Evolutionary conservation across 2,329 filamentous ascomycete species (phyloP).

Genomic region (Aspergillus novoparasiticus): DNA sequence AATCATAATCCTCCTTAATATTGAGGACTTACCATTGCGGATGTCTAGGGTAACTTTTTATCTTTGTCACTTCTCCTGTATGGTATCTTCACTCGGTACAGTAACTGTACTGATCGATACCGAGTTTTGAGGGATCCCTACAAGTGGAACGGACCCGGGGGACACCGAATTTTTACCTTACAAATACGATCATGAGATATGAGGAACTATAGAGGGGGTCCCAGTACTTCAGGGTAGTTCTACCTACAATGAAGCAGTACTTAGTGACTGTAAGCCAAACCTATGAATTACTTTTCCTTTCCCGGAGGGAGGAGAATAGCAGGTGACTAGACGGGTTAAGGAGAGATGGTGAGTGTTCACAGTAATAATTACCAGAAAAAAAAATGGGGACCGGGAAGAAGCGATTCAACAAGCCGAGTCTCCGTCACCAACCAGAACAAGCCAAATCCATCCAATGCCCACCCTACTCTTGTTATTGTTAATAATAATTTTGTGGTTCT

Average conservation of each 20-base stretch:
- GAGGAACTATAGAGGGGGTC: background rate
- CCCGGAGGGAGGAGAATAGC: background rate
- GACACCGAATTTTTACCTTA: constrained; percentile 3
- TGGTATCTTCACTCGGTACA: background rate
- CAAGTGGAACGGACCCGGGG: background rate
- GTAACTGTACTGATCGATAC: background rate
- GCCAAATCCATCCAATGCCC: constrained; percentile 16
- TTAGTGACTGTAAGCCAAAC: background rate
- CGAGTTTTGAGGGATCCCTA: background rate
- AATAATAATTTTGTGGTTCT: constrained; percentile 2
- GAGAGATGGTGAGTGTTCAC: background rate
- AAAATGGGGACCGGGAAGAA: constrained; percentile 20
- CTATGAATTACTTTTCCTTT: background rate
- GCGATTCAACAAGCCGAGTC: constrained; percentile 18
- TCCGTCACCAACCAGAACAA: constrained; percentile 17
- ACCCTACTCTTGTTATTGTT: constrained; percentile 11
- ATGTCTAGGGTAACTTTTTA: background rate
- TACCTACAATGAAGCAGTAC: background rate
- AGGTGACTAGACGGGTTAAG: background rate
- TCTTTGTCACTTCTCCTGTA: background rate
- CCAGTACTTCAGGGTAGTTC: background rate
- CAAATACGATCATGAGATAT: background rate
- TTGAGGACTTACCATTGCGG: background rate
- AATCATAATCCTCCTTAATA: background rate
- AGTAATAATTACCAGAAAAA: constrained; percentile 3